Evolutionary conservation across 2,329 filamentous ascomycete genomes (phyloP).

Genomic region (Furcasterigmium furcatum): DNA sequence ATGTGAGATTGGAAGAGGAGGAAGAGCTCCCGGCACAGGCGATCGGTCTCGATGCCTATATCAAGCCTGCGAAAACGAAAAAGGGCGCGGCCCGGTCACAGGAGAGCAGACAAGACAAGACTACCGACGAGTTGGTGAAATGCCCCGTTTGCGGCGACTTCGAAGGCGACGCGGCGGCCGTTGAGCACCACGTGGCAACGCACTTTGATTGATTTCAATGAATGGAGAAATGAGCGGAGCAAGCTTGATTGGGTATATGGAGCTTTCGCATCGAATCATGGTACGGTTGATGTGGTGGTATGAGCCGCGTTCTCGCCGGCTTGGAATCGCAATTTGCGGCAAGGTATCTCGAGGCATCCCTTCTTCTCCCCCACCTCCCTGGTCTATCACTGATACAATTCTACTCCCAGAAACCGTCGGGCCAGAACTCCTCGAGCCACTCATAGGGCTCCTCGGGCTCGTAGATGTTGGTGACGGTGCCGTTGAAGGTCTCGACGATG

Average conservation of each 20-base stretch:
- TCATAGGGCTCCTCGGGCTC: conserved; percentile 40
- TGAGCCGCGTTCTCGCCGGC: too few species aligned
- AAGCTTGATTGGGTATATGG: too few species aligned
- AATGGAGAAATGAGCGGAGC: too few species aligned
- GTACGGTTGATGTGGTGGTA: too few species aligned
- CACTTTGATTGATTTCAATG: conserved; percentile 39
- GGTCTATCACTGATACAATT: too few species aligned
- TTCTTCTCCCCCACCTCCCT: too few species aligned
- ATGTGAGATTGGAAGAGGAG: conserved; percentile 8
- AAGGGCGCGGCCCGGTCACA: conserved; percentile 8
- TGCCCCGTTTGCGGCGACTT: conserved; percentile 68
- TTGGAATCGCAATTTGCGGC: too few species aligned
- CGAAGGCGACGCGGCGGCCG: conserved; percentile 65
- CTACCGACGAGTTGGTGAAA: conserved; percentile 17
- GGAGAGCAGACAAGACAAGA: neutral
- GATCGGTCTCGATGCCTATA: conserved; percentile 48
- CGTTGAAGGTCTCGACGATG: conserved; percentile 18
- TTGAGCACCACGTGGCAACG: conserved; percentile 62
- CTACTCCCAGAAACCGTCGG: conserved; percentile 16
- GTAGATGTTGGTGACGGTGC: conserved; percentile 15
- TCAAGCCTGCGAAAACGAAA: conserved; percentile 32
- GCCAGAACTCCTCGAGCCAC: conserved; percentile 50
- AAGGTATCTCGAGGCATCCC: too few species aligned
- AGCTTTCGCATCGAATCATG: too few species aligned
- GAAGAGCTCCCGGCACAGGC: conserved; percentile 34